These are phyloP conservation scores for Phytopythium vexans DNA, from an alignment of 352 stramenopile species.

Conservation along the genomic window DNA sequence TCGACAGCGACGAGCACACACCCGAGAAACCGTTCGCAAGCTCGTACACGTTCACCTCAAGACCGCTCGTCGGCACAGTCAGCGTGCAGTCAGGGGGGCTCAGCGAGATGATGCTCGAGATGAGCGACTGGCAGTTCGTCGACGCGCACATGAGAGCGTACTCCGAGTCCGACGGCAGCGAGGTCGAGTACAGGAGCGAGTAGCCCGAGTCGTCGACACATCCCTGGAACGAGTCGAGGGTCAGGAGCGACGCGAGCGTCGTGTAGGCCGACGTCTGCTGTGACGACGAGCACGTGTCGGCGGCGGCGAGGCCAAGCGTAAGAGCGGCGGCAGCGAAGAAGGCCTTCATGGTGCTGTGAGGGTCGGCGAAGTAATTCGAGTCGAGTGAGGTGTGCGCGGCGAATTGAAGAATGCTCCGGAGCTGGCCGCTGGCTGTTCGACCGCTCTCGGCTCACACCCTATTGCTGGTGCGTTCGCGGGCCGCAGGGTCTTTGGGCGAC, in stretches of 20 bases:
- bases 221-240: conserved; percentile 18
- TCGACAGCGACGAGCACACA: conserved; percentile 15
- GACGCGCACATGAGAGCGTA: conserved; percentile 24
- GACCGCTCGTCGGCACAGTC: conserved; percentile 17
- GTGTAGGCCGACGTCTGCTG: conserved; percentile 27
- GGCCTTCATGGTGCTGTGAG: conserved; percentile 11
- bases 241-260: conserved; percentile 22
- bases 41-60: conserved; percentile 22
- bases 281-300: conserved; percentile 11
- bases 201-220: conserved; percentile 27
- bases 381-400: neutral
- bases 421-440: too few species aligned
- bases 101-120: conserved; percentile 16
- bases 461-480: too few species aligned
- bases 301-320: conserved; percentile 13
- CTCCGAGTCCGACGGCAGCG: conserved; percentile 20
- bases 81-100: conserved; percentile 21
- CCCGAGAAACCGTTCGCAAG: conserved; percentile 17
- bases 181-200: conserved; percentile 23
- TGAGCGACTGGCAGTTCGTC: conserved; percentile 16
- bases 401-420: conserved; percentile 1
- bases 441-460: too few species aligned
- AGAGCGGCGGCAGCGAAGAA: conserved; percentile 14
- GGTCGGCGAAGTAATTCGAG: neutral
- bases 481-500: too few species aligned